Evolutionary conservation across 2,329 filamentous ascomycete species (phyloP), one percentile per base, ranked within the genome.

Genomic region (Rhytidhysteron rufulum): DNA sequence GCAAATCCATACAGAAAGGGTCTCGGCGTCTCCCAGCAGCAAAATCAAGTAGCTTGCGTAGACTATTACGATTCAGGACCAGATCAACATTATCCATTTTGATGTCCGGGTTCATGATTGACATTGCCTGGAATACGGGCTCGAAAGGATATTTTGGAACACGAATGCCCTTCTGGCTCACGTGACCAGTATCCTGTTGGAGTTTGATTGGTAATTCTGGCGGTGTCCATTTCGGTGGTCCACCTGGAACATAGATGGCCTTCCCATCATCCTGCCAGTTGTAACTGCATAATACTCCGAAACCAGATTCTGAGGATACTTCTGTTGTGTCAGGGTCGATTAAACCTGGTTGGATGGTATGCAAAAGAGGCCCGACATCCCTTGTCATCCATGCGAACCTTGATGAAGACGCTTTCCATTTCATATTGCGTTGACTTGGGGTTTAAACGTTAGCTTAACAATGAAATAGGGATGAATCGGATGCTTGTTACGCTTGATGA

Each of bases 1-100:
- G 44, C 5, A 63, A 44, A 31, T 61, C 58, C 34, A 66, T 57
- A 18, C 54, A 50, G 38, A 62, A 66, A n/a, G 41, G 43, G 17
- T 60, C 46, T 6, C 34, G 40, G 3, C 36, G 37, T 11, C 53
- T 51, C 7, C 52, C 54, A 8, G 41, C 46, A 16, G 51, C 44
- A 36, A 64, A 61, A 13, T 49, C 24, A 1, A 62, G 36, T 2
- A 64, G 43, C 25, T 57, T 59, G 8, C 55, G 49, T 3, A 63
- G 47, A 37, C 44, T 55, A 31, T 57, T 60, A n/a, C 61, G 50
- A 39, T 62, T 55, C 9, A 53, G 53, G 17, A 59, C 44, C n/a
- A 63, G 36, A 24, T 51, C 48, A 7, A 57, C 48, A 7, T 48
- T 35, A 11, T 37, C 34, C 34, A 61, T 47, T 13, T 45, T 32